Percentiles rank a stretch among this genome's conserved stretches.
These are phyloP conservation scores for Lodderomyces metapsilosis DNA, from an alignment of 1,139 yeast genomes.

Conservation along the genomic window DNA sequence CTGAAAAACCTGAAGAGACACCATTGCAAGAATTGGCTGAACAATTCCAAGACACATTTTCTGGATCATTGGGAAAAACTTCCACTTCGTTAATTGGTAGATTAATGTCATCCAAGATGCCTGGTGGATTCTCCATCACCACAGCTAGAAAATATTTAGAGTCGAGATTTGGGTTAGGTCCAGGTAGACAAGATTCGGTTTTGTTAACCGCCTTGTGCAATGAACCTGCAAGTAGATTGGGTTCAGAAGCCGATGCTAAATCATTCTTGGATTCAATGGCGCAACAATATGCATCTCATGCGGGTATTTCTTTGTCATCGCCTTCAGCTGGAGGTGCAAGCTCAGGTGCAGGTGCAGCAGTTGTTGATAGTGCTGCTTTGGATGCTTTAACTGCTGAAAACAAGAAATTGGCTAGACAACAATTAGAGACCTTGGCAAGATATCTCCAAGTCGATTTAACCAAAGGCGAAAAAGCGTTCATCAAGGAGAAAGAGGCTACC, in stretches of 20 bases:
- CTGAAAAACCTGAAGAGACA: constrained; percentile 98
- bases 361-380: constrained; percentile 92
- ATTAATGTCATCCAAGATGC: constrained; percentile 95
- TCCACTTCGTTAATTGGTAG: constrained; percentile 86
- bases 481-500: constrained; percentile 87
- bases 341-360: constrained; percentile 77
- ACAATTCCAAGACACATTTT: constrained; percentile 85
- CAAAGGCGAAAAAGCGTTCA: constrained; percentile 82
- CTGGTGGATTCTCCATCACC: constrained; percentile 96
- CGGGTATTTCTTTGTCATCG: constrained; percentile 75
- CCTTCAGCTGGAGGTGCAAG: constrained; percentile 50
- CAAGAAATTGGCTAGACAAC: constrained; percentile 88
- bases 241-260: constrained; percentile 85
- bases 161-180: constrained; percentile 84
- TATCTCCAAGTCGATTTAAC: constrained; percentile 90
- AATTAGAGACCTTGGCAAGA: constrained; percentile 90
- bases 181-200: constrained; percentile 93
- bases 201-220: constrained; percentile 78
- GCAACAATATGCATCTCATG: constrained; percentile 77
- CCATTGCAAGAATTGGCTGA: constrained; percentile 96
- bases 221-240: constrained; percentile 90
- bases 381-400: constrained; percentile 92
- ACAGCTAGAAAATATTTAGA: constrained; percentile 88
- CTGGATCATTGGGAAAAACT: constrained; percentile 90
- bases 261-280: constrained; percentile 79